These are phyloP conservation scores for Salicornia ramosissima DNA, from an alignment of 148 eudicot species.

Conservation along the genomic window DNA sequence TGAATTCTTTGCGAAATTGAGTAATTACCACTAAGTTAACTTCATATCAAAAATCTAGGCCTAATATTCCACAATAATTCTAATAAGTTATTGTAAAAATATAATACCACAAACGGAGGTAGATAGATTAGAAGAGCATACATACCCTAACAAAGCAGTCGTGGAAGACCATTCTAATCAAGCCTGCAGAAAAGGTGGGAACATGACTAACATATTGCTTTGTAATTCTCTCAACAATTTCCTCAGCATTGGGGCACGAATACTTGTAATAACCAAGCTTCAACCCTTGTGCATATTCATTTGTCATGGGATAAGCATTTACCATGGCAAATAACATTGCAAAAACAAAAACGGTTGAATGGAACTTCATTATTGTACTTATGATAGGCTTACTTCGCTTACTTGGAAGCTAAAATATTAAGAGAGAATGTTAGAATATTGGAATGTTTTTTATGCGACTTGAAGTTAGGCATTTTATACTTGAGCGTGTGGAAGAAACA, in stretches of 20 bases:
- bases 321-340: conserved; percentile 13
- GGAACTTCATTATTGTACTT: background rate
- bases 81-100: too few species aligned
- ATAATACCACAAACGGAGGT: too few species aligned
- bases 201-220: conserved; percentile 22
- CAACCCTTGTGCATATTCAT: too few species aligned
- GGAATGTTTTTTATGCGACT: background rate
- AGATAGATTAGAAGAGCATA: background rate
- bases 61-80: too few species aligned
- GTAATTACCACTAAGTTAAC: too few species aligned
- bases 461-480: background rate
- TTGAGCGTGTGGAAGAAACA: background rate
- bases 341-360: conserved; percentile 8
- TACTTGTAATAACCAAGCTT: conserved; percentile 27
- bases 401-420: background rate
- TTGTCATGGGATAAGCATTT: conserved; percentile 19
- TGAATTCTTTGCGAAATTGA: too few species aligned
- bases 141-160: conserved; percentile 59
- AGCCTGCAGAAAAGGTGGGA: conserved; percentile 40
- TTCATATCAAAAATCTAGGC: too few species aligned
- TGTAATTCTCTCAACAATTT: conserved; percentile 28
- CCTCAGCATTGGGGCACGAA: conserved; percentile 41
- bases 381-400: too few species aligned
- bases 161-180: conserved; percentile 53
- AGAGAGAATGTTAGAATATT: background rate